A percentile compares a stretch with the other conserved stretches of the same genome.
Conservation (phyloP, 164 flowering plant genomes). For the Aristolochia fimbriata region DNA sequence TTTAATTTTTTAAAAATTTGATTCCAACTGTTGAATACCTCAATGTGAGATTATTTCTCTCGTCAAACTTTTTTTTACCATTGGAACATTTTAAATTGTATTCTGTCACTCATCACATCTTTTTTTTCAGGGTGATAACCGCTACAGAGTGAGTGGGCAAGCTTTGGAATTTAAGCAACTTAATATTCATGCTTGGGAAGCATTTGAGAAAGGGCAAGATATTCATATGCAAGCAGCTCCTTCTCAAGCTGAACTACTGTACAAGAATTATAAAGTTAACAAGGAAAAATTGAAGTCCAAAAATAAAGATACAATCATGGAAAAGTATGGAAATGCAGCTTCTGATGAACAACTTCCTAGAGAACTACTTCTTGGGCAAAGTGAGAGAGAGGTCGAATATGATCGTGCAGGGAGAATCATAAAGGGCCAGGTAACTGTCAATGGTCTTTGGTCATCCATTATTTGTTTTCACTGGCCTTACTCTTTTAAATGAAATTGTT, state of each 20-base stretch:
- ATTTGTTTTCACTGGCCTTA: neutral
- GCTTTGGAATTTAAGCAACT: constrained; percentile 73
- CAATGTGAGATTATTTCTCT: neutral
- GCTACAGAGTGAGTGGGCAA: constrained; percentile 60
- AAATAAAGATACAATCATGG: constrained; percentile 61
- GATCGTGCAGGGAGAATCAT: constrained; percentile 93
- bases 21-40: neutral
- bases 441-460: neutral
- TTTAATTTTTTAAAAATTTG: too few species aligned
- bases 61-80: neutral
- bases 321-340: constrained; percentile 84
- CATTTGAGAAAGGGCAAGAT: constrained; percentile 85
- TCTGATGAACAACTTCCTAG: constrained; percentile 50
- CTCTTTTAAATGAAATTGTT: too few species aligned
- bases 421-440: constrained; percentile 62
- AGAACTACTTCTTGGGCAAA: constrained; percentile 75
- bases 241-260: constrained; percentile 67
- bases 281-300: constrained; percentile 52
- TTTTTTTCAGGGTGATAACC: constrained; percentile 58
- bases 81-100: neutral
- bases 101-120: neutral
- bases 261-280: constrained; percentile 43
- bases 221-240: constrained; percentile 87
- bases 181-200: constrained; percentile 67
- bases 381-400: constrained; percentile 56